Conservation (phyloP, 2,329 filamentous ascomycete species). For the Ceratocystis lukuohia region DNA sequence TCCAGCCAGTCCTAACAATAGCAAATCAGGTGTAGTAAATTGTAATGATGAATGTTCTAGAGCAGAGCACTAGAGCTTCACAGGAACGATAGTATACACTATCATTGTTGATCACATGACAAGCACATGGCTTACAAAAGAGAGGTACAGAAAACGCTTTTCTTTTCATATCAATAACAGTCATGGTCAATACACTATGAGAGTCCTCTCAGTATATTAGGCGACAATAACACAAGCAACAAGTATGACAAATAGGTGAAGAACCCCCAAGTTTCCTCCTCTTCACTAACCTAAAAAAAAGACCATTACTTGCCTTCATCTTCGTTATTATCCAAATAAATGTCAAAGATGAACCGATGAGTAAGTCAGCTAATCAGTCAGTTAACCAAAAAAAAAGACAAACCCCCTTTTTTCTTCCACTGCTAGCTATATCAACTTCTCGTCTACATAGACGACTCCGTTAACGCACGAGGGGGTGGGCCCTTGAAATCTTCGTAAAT, state of each 20-base stretch:
- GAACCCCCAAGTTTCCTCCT: background rate
- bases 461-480: slow-evolving; percentile 13
- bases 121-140: too few relatives aligned
- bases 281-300: background rate
- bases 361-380: background rate
- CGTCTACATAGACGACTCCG: slow-evolving; percentile 16
- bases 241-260: background rate
- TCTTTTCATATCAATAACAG: too few relatives aligned
- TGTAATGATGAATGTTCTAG: too few relatives aligned
- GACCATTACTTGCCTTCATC: background rate
- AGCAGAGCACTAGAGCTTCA: too few relatives aligned
- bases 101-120: too few relatives aligned
- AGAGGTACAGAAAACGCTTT: too few relatives aligned
- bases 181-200: too few relatives aligned
- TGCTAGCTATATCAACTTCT: background rate
- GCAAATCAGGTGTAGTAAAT: too few relatives aligned
- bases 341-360: background rate
- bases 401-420: background rate
- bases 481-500: slow-evolving; percentile 42
- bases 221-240: background rate
- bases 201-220: background rate
- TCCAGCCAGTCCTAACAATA: too few relatives aligned
- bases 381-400: slow-evolving; percentile 1
- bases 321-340: background rate
- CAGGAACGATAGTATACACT: too few relatives aligned